Base-by-base conservation (phyloP, 1,139 yeast genomes). In the Debaryomyces sp. region DNA sequence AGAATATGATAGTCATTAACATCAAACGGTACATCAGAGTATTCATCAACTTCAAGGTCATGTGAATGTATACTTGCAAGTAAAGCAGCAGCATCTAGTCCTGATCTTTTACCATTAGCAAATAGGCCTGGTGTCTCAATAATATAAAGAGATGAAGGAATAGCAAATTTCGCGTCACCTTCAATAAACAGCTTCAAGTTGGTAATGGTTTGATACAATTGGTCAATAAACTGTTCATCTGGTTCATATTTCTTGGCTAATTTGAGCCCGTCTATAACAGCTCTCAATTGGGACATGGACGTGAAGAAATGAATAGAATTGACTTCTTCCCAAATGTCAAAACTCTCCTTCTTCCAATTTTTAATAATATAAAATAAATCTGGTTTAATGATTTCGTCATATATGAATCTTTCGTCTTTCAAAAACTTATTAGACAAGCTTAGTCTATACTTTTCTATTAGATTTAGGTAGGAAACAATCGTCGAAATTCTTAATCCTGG, bases 281-380 rank as follows among this genome's bases (percentile, higher is more conserved):
- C 87, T 52, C 84, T 79, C 48, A 89, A 71, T 63, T 90, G 97
- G 2, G 85, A 82, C 58, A 88, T 67, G 5, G 87, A 73, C 0
- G 96, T 91, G 66, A 89, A 92, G 56, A 90, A 85, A 66, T 92
- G 97, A 46, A 72, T 59, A 0, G 91, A 82, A 48, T 82, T 63
- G 40, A 88, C 73, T 66, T 94, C 99, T 69, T 94, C 99, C 99
- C 99, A 94, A 45, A 92, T 71, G 67, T 94, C 99, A 69, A 89
- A 94, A 13, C 91, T 87, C 3, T 70, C 66, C 22, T 68, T 62
- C 9, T 70, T 59, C 97, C 97, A 92, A 57, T 80, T 75, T n/a
- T 67, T 61, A 26, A 78, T 59, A 17, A 88, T 78, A 57, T 85
- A 94, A 43, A 74, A 69, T 58, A 92, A 78, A 68, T 94, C 98